phyloP scores from a whole-genome alignment of 139 green algal species.

The Spirogloea muscicola region DNA sequence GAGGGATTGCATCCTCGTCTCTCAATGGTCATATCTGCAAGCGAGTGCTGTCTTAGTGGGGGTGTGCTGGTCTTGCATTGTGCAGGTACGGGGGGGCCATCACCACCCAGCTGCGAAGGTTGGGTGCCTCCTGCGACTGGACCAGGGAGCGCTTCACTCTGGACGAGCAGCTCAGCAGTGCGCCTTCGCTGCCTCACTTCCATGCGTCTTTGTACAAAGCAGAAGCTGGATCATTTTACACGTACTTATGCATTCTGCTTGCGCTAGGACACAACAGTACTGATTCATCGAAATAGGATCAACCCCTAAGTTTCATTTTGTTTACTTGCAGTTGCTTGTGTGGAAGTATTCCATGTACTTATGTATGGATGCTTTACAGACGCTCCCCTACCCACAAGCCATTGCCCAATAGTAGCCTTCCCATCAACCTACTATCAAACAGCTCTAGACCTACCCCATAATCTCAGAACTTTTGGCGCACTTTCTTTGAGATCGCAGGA shows the following conservation, averaged over 20 bases:
- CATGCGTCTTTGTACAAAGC: background rate
- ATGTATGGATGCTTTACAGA: too few species aligned
- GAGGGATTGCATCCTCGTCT: too few species aligned
- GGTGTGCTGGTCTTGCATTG: too few species aligned
- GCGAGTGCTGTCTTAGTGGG: too few species aligned
- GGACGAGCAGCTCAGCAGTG: slow-evolving; percentile 60
- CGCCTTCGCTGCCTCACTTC: background rate
- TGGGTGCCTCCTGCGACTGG: slow-evolving; percentile 85
- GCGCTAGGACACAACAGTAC: background rate
- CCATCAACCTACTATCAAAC: too few species aligned
- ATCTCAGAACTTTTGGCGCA: too few species aligned
- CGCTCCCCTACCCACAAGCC: too few species aligned
- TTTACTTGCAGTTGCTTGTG: background rate
- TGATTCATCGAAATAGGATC: background rate
- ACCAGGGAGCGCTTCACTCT: slow-evolving; percentile 76
- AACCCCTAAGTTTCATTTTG: slow-evolving; percentile 9
- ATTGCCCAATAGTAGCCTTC: too few species aligned
- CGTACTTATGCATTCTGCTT: background rate
- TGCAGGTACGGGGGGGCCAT: slow-evolving; percentile 54
- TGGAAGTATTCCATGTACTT: background rate
- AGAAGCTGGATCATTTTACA: background rate
- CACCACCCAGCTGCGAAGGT: slow-evolving; percentile 63
- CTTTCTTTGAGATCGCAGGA: slow-evolving; percentile 43
- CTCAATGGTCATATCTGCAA: too few species aligned
- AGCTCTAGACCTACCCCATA: too few species aligned